Conservation (phyloP, 305 asterid genomes). For the Fraxinus velutina region DNA sequence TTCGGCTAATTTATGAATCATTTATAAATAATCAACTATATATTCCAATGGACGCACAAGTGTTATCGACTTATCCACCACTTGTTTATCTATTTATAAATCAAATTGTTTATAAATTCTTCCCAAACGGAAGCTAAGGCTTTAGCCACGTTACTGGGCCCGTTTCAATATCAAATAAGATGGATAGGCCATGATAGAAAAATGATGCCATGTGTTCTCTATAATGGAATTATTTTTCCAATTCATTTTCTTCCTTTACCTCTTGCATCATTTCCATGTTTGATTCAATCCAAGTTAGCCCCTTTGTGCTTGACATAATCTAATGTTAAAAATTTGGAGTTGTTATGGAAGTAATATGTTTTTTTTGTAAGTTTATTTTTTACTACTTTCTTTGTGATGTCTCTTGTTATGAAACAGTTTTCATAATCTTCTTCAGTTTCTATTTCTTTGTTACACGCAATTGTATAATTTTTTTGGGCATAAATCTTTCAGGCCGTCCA, state of each 20-base stretch:
- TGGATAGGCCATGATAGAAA: neutral
- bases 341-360: neutral
- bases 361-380: neutral
- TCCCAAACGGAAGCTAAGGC: neutral
- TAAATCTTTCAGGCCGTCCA: constrained; percentile 27
- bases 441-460: constrained; percentile 7
- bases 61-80: neutral
- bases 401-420: neutral
- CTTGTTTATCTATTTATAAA: neutral
- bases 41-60: neutral
- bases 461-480: constrained; percentile 28
- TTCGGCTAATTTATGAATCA: neutral
- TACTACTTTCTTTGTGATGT: neutral
- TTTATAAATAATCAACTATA: neutral
- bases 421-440: constrained; percentile 1
- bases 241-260: neutral
- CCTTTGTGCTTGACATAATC: neutral
- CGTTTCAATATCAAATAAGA: neutral
- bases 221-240: neutral
- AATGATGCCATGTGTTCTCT: neutral
- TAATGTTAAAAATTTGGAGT: neutral
- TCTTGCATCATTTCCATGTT: neutral
- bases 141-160: neutral
- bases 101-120: neutral
- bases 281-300: neutral